phyloP scores from a whole-genome alignment of 306 rosid species.

The Amphicarpaea edgeworthii region DNA sequence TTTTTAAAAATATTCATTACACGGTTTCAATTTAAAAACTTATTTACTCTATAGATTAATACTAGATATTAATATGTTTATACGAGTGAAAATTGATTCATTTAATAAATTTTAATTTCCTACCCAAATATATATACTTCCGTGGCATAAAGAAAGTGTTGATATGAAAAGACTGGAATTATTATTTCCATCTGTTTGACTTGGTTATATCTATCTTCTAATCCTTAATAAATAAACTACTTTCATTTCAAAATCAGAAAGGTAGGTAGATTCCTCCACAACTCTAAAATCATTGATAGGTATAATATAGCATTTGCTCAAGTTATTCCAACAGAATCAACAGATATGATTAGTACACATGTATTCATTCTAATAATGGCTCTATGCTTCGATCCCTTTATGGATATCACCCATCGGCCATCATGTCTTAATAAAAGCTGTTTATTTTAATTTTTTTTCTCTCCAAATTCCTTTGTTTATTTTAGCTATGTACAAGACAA shows the following conservation, averaged over 20 bases:
- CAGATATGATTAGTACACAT: conserved; percentile 17
- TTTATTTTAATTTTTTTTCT: conserved; percentile 11
- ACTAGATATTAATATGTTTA: too few relatives aligned
- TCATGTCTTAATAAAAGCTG: conserved; percentile 49
- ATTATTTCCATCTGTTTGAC: conserved; percentile 25
- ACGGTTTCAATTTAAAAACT: too few relatives aligned
- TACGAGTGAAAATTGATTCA: too few relatives aligned
- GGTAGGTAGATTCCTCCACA: conserved; percentile 39
- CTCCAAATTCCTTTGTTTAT: conserved; percentile 28
- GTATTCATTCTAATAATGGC: conserved; percentile 47
- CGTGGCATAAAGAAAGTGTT: neutral
- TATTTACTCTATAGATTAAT: too few relatives aligned
- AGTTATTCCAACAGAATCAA: conserved; percentile 51
- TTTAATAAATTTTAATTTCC: too few relatives aligned
- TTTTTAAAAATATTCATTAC: too few relatives aligned
- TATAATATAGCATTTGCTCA: conserved; percentile 35
- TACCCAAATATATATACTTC: neutral
- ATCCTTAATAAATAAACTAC: conserved; percentile 7
- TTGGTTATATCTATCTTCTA: neutral
- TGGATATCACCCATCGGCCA: conserved; percentile 46
- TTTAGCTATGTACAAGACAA: conserved; percentile 5
- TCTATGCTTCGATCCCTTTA: conserved; percentile 51
- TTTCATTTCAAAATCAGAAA: conserved; percentile 5
- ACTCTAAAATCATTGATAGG: conserved; percentile 30
- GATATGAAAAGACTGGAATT: neutral